Percentiles rank a stretch among this genome's conserved stretches.
Evolutionary conservation across 2,329 filamentous ascomycete species (phyloP).

Genomic region (Colletotrichum tanaceti): DNA sequence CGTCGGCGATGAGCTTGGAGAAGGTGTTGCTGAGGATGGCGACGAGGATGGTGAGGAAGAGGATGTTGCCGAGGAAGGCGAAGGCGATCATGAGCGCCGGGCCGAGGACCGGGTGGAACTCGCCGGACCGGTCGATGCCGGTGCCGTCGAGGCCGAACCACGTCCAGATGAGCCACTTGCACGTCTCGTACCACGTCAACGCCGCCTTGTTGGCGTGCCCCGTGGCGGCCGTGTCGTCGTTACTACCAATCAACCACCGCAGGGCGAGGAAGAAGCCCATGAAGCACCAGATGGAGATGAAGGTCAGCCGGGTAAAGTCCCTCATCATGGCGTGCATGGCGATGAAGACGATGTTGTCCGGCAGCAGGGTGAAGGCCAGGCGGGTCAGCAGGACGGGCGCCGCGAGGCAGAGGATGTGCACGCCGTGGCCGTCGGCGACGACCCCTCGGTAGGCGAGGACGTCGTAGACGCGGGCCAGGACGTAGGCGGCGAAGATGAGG

Average conservation of each 20-base stretch:
- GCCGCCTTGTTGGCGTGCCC: background rate
- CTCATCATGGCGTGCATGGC: constrained; percentile 79
- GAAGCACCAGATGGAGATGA: constrained; percentile 69
- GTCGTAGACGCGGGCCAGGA: constrained; percentile 69
- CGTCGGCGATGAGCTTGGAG: constrained; percentile 74
- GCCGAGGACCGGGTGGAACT: constrained; percentile 75
- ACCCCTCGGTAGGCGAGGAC: constrained; percentile 22
- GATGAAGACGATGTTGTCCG: constrained; percentile 81
- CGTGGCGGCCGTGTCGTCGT: constrained; percentile 45
- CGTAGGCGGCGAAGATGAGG: constrained; percentile 70
- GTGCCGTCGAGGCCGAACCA: constrained; percentile 80
- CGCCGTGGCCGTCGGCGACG: constrained; percentile 64
- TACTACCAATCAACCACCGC: constrained; percentile 66
- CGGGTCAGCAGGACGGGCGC: constrained; percentile 76
- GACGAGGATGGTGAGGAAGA: constrained; percentile 79
- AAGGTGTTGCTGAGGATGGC: constrained; percentile 80
- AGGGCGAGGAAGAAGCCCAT: constrained; percentile 77
- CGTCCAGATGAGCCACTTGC: constrained; percentile 83
- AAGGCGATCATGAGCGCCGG: constrained; percentile 78
- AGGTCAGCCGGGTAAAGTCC: constrained; percentile 75
- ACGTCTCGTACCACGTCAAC: constrained; percentile 63
- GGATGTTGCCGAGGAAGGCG: constrained; percentile 78
- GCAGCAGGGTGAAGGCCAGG: constrained; percentile 78
- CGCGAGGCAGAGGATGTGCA: constrained; percentile 74
- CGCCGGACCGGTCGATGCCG: constrained; percentile 61